Percentiles rank a stretch among this genome's conserved stretches.
Conservation (phyloP, 2,329 filamentous ascomycete species). For the Aulographum hederae region DNA sequence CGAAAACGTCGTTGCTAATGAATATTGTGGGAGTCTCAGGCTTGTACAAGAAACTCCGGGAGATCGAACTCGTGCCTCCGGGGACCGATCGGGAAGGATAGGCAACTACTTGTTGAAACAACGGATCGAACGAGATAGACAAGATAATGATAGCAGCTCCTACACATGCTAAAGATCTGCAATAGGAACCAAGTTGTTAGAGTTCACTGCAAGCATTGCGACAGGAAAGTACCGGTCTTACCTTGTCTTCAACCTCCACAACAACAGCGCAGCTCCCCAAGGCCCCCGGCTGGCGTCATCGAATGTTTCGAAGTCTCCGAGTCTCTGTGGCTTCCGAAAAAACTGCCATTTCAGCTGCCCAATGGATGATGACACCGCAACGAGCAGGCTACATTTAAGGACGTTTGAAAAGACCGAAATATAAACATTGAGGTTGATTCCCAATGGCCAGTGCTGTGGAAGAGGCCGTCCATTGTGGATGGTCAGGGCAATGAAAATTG, state of each 20-base stretch:
- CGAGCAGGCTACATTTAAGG: conserved; percentile 10
- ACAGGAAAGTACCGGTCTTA: no score
- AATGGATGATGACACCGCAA: conserved; percentile 13
- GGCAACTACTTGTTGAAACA: conserved; percentile 5
- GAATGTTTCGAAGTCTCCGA: conserved; percentile 13
- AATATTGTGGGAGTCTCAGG: not conserved
- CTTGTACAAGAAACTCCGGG: conserved; percentile 1
- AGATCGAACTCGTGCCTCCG: not conserved
- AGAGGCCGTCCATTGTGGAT: not conserved
- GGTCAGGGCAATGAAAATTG: not conserved
- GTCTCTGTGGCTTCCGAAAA: conserved; percentile 8
- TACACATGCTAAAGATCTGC: conserved; percentile 4
- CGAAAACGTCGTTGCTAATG: no score
- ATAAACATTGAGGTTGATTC: conserved; percentile 12
- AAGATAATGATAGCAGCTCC: conserved; percentile 4
- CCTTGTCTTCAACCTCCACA: no score
- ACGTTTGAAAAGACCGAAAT: conserved; percentile 13
- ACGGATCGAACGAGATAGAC: conserved; percentile 3
- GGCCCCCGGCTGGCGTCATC: conserved; percentile 8
- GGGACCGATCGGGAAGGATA: conserved; percentile 1
- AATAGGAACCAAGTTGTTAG: not conserved
- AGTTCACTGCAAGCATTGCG: not conserved
- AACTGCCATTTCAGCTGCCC: conserved; percentile 19
- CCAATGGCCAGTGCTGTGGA: not conserved
- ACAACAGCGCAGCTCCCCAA: no score